Base-by-base conservation (phyloP, 441 rosid species). In the Raphanus hybrid region DNA sequence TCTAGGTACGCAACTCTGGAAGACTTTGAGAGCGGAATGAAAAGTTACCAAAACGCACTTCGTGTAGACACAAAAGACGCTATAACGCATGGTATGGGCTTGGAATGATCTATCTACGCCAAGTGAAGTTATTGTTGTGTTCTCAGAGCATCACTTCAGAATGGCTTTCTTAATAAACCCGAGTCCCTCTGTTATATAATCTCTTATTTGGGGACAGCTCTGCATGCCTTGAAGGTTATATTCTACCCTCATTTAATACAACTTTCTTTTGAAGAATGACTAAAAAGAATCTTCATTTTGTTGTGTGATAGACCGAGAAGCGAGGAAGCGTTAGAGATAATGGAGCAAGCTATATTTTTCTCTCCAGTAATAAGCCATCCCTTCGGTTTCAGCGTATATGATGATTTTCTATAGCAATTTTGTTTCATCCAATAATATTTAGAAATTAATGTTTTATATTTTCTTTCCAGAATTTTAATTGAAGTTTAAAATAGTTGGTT, bases 21-120 rank as follows among this genome's bases (percentile, higher is more conserved):
- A 85, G 98, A 96, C 82, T 96, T 88, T 83, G 99, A 93, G 78
- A 93, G 84, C 43, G 99, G 97, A 81, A 89, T 96, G 67, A 96
- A 84, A 86, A 84, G 98, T 84, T 96, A 93, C 75, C 99, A 93
- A 65, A 92, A 81, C 77, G 98, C 99, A 77, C 95, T 96, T 48
- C 78, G 90, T 71, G 84, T 92, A 71, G 99, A 96, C 87, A 73
- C 90, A 20, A 20, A 66, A 92, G 98, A 81, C 99, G 93, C 82
- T 96, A 96, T 78, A 96, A 96, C 39, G 78, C 99, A 9, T 96
- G 98, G 98, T 91, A 96, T 78, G 99, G 99, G 37, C 96, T 96
- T 79, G 99, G 98, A 73, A 92, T 93, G 96, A 84, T 93, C 75
- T 91, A 85, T 79, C 96, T 96, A 72, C 94, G 98, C 75, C 97